These are phyloP conservation scores for Calocybe cyanea DNA, from an alignment of 768 basidiomycete genomes.

Conservation along the genomic window DNA sequence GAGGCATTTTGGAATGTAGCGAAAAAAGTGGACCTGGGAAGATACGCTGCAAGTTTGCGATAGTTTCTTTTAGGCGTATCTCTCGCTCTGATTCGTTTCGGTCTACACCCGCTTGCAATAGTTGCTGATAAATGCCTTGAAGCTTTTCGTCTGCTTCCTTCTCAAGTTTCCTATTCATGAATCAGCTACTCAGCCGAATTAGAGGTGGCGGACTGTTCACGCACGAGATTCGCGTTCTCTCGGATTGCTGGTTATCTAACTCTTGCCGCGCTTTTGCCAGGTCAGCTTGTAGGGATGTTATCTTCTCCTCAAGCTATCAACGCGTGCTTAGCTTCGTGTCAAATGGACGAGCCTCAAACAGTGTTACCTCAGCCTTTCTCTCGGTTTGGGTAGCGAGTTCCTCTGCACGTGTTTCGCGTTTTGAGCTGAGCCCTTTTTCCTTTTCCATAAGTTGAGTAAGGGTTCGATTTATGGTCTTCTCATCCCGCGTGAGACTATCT, in stretches of 20 bases:
- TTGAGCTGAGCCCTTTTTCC: conserved; percentile 59
- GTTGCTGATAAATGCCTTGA: conserved; percentile 71
- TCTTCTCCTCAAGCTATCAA: conserved; percentile 56
- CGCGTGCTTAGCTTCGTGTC: background rate
- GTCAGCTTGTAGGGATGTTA: conserved; percentile 53
- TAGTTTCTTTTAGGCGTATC: conserved; percentile 77
- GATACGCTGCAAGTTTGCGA: conserved; percentile 78
- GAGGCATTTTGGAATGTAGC: too few relatives aligned
- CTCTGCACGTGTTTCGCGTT: conserved; percentile 49
- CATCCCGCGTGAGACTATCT: conserved; percentile 76
- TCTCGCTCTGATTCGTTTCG: conserved; percentile 85
- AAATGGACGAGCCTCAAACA: background rate
- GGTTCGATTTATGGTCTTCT: conserved; percentile 66
- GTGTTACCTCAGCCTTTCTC: conserved; percentile 56
- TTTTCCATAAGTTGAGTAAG: conserved; percentile 67
- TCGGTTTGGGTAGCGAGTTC: conserved; percentile 47
- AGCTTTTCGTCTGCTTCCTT: conserved; percentile 92
- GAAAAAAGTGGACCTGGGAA: conserved; percentile 66
- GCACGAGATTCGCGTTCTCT: conserved; percentile 75
- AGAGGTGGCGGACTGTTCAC: conserved; percentile 21
- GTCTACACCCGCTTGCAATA: conserved; percentile 89
- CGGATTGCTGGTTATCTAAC: conserved; percentile 80
- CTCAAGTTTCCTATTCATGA: conserved; percentile 69
- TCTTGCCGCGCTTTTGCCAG: conserved; percentile 69
- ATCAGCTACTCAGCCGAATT: background rate